Conservation (phyloP, 768 basidiomycete species). For the Leccinum variicolor region DNA sequence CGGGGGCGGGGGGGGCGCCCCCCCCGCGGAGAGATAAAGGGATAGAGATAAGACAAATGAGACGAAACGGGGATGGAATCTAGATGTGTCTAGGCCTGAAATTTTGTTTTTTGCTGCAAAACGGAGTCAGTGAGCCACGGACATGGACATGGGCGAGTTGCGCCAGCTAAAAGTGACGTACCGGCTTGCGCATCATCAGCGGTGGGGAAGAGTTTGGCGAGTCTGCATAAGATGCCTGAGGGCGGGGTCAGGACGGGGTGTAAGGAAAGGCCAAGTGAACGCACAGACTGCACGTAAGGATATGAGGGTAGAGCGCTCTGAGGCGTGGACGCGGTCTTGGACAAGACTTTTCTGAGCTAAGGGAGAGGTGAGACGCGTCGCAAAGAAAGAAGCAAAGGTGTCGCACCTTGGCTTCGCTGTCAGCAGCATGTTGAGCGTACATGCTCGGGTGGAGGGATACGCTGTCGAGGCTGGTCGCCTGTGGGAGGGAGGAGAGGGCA, state of each 20-base stretch:
- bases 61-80: background rate
- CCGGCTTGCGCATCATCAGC: slow-evolving; percentile 57
- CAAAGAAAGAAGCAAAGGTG: background rate
- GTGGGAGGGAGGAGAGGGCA: slow-evolving; percentile 63
- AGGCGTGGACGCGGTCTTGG: slow-evolving; percentile 41
- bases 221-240: slow-evolving; percentile 36
- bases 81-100: slow-evolving; percentile 25
- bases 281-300: slow-evolving; percentile 37
- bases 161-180: slow-evolving; percentile 20
- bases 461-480: slow-evolving; percentile 66
- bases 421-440: slow-evolving; percentile 63
- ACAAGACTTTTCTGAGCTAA: slow-evolving; percentile 63
- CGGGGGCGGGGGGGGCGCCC: slow-evolving; percentile 13
- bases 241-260: slow-evolving; percentile 6
- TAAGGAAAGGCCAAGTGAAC: slow-evolving; percentile 10
- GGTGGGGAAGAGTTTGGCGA: slow-evolving; percentile 40
- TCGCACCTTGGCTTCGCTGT: slow-evolving; percentile 74
- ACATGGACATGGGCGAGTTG: background rate
- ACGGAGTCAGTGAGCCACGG: background rate
- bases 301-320: slow-evolving; percentile 33
- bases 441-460: slow-evolving; percentile 66
- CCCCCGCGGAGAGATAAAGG: slow-evolving; percentile 6
- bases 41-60: background rate
- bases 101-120: slow-evolving; percentile 33
- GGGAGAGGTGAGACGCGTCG: slow-evolving; percentile 7